Base-by-base conservation (phyloP, 768 basidiomycete genomes). In the Psilocybe tampanensis region DNA sequence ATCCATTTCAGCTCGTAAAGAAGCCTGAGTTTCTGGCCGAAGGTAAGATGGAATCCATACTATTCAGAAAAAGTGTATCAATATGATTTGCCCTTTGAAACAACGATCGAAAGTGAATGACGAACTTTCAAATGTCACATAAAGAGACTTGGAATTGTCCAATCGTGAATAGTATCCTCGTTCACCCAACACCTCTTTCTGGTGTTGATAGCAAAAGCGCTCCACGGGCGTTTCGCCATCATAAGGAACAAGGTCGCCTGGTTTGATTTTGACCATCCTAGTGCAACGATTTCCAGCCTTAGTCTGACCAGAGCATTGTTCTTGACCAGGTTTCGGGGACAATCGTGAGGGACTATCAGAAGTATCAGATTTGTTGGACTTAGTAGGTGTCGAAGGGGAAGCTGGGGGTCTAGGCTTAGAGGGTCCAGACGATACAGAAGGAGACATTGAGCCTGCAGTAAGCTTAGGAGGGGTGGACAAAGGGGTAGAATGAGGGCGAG, bases 21-120 rank as follows among this genome's bases (percentile, higher is more conserved):
- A 79, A 26, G 80, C 74, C 63, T 86, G 84, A 24, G 90, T 89
- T 52, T 85, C 81, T 5, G 67, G 58, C 51, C 81, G 79, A 34
- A 93, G 69, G 66, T 91, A 90, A 22, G 69, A 60, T 8, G 89
- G 87, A 62, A 93, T 87, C 80, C 85, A 92, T 61, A 82, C 90
- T 90, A 42, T 43, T 47, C 6, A 52, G 50, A 15, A 17, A 45
- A n/a, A 17, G 42, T 41, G 44, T 44, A n/a, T n/a, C n/a, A n/a
- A n/a, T n/a, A n/a, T n/a, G n/a, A n/a, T n/a, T n/a, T n/a, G n/a
- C n/a, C n/a, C n/a, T n/a, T n/a, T n/a, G n/a, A n/a, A n/a, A n/a
- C n/a, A n/a, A n/a, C n/a, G n/a, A n/a, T 26, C 47, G 52, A 65
- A 48, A 52, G 42, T 29, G 39, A 44, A 39, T n/a, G 9, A 39